Evolutionary conservation across 805 yeast genomes (phyloP), one percentile per base, ranked within the genome.

Genomic region (Naumovozyma dairenensis): DNA sequence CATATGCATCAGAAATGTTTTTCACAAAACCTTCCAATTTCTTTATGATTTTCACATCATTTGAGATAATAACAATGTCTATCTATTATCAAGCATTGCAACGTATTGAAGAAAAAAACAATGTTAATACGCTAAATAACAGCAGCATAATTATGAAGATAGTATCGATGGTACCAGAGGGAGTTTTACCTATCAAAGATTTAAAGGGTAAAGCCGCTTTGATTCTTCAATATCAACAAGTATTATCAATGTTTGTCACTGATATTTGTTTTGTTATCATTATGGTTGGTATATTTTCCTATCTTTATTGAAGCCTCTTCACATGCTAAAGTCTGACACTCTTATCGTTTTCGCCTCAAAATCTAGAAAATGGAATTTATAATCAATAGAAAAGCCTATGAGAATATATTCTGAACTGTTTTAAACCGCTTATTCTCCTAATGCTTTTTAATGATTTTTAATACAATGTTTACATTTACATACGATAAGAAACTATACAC

Each of bases 61-160:
- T 58, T 32, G 62, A 58, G 39, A 48, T 58, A 16, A 49, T 54
- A 9, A 53, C 58, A 8, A 47, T 54, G 15, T 56, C 62, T 9
- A 35, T 56, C 8, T 56, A 50, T 33, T 56, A 54, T 28, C 59
- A 51, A 18, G 44, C 40, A 32, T 35, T 53, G 14, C 52, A 47
- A 26, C 35, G 38, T 6, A 38, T 56, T 16, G 59, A 57, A 33
- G 47, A 36, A 22, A 27, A 42, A 2, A 45, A 48, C 26, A 46
- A 48, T 8, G 48, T 54, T 17, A 46, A 47, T 26, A 49, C 56
- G 2, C 31, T 51, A 24, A 49, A 49, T 33, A 48, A 48, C 21
- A 45, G 44, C 25, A 53, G 54, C 21, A 56, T 47, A 35, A 45
- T 57, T 16, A 44, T 54, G 17, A 49, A 51, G 32, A 33, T 55